Percentiles rank a stretch among this genome's conserved stretches.
Conservation (phyloP, 192 early-diverging fungal species). For the Coemansia sp. region DNA sequence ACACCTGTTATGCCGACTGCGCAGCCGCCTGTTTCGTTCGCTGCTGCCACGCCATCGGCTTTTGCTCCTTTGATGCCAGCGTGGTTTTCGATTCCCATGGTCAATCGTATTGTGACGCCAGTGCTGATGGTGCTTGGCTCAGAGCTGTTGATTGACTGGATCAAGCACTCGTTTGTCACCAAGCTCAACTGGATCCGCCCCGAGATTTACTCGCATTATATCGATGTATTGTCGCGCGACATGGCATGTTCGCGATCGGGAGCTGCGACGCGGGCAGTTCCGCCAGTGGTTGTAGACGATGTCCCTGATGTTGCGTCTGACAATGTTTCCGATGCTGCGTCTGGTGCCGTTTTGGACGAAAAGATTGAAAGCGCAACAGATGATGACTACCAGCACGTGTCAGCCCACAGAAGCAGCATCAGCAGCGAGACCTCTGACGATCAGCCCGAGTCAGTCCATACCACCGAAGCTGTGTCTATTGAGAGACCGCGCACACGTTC, state of each 20-base stretch:
- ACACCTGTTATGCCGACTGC: slow-evolving; percentile 22
- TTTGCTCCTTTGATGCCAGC: slow-evolving; percentile 67
- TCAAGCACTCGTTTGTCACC: slow-evolving; percentile 98
- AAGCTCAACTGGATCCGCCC: slow-evolving; percentile 95
- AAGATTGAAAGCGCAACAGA: background rate
- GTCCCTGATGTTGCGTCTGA: background rate
- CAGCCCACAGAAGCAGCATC: background rate
- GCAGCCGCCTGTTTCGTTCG: slow-evolving; percentile 43
- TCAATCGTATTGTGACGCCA: slow-evolving; percentile 71
- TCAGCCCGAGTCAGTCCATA: background rate
- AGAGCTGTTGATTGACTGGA: slow-evolving; percentile 93
- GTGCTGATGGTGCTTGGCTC: slow-evolving; percentile 82
- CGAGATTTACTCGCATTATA: slow-evolving; percentile 81
- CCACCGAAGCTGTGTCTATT: background rate
- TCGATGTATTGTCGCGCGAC: slow-evolving; percentile 86
- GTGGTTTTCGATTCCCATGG: slow-evolving; percentile 62
- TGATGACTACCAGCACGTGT: background rate
- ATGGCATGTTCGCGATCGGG: slow-evolving; percentile 57
- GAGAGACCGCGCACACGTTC: slow-evolving; percentile 18
- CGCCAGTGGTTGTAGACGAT: background rate
- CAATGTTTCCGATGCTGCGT: background rate
- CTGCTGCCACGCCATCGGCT: slow-evolving; percentile 39
- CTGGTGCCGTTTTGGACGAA: background rate
- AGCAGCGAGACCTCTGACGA: background rate
- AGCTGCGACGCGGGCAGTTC: background rate